Percentiles rank a stretch among this genome's conserved stretches.
These are phyloP conservation scores for Gynochthodes officinalis DNA, from an alignment of 257 asterid species.

Conservation along the genomic window DNA sequence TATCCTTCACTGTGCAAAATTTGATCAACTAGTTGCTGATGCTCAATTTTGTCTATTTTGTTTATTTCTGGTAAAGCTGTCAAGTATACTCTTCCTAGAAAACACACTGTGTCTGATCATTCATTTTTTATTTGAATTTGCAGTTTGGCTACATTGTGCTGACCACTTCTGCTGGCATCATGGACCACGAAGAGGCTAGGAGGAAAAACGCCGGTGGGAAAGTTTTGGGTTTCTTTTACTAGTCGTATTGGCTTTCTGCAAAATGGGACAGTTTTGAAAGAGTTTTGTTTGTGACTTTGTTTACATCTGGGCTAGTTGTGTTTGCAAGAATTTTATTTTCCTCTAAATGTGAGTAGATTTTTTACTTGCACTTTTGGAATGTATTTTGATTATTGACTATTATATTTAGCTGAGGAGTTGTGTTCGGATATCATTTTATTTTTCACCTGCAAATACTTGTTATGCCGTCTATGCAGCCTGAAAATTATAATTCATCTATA, in stretches of 20 bases:
- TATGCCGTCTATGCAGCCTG: no score
- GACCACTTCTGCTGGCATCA: slow-evolving; percentile 42
- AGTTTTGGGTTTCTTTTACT: slow-evolving; percentile 41
- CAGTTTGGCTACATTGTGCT: slow-evolving; percentile 38
- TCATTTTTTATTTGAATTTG: neutral
- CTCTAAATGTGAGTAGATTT: slow-evolving; percentile 11
- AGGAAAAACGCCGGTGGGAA: slow-evolving; percentile 39
- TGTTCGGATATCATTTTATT: neutral
- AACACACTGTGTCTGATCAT: neutral
- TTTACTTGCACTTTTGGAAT: slow-evolving; percentile 3
- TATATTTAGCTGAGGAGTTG: slow-evolving; percentile 5
- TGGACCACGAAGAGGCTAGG: slow-evolving; percentile 46
- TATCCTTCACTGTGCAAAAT: neutral
- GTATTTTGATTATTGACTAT: slow-evolving; percentile 6
- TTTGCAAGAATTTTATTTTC: slow-evolving; percentile 12
- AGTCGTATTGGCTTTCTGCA: slow-evolving; percentile 2
- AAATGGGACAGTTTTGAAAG: slow-evolving; percentile 5
- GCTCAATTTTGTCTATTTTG: neutral
- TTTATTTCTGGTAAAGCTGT: neutral
- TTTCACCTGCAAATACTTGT: neutral
- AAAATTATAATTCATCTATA: no score
- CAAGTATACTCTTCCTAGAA: neutral
- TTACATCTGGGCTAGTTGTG: slow-evolving; percentile 7
- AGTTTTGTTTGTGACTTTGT: slow-evolving; percentile 19
- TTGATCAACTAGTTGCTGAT: neutral